Percentiles rank a stretch among this genome's conserved stretches.
Evolutionary conservation across 2,329 filamentous ascomycete species (phyloP).

Genomic region (Ophiostoma quercus): DNA sequence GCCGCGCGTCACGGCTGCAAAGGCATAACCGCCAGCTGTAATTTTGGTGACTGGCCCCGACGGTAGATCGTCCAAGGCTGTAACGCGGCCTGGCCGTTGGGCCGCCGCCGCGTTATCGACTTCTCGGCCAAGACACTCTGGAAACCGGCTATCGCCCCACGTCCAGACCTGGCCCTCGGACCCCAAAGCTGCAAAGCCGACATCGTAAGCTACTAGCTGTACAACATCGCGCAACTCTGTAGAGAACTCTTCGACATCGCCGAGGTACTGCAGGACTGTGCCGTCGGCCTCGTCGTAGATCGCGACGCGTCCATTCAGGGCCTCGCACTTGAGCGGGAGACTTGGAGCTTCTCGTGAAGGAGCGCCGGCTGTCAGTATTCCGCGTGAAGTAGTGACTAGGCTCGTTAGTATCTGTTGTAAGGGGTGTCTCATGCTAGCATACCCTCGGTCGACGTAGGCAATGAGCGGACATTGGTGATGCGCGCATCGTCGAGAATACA

Average conservation of each 20-base stretch:
- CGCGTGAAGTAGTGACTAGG: slow-evolving; percentile 16
- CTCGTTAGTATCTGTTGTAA: neutral
- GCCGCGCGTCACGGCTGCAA: slow-evolving; percentile 53
- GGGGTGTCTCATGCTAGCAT: slow-evolving; percentile 26
- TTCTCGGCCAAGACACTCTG: slow-evolving; percentile 51
- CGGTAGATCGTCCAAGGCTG: slow-evolving; percentile 48
- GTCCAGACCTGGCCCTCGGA: slow-evolving; percentile 44
- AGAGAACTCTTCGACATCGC: slow-evolving; percentile 25
- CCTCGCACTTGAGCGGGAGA: neutral
- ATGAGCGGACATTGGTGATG: slow-evolving; percentile 37
- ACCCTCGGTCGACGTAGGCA: slow-evolving; percentile 47
- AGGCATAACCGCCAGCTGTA: slow-evolving; percentile 51
- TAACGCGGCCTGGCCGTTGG: slow-evolving; percentile 41
- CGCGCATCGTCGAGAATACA: slow-evolving; percentile 37
- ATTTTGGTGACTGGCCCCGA: slow-evolving; percentile 50
- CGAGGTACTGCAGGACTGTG: slow-evolving; percentile 31
- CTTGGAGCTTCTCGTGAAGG: neutral
- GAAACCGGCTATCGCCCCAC: slow-evolving; percentile 56
- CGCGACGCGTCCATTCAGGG: slow-evolving; percentile 11
- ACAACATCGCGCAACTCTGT: slow-evolving; percentile 31
- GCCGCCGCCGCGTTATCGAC: slow-evolving; percentile 42
- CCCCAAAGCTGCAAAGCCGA: slow-evolving; percentile 46
- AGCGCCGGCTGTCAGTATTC: neutral
- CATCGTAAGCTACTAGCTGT: slow-evolving; percentile 45
- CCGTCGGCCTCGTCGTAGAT: neutral